Conservation (phyloP, 257 asterid genomes). For the Agastache rugosa region DNA sequence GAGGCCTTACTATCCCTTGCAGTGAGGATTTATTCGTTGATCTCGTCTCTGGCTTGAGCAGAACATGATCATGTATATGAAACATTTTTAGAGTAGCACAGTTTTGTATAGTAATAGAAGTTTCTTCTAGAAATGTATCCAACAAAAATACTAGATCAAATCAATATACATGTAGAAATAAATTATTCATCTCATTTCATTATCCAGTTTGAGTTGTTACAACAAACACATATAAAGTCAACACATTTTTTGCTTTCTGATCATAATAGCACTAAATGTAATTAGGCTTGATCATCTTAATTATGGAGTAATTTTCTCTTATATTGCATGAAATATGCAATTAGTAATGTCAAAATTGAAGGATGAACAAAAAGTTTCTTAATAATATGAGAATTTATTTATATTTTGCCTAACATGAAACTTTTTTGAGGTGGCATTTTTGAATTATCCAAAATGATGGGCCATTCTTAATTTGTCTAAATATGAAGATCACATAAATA, state of each 20-base stretch:
- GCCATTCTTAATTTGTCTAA: neutral
- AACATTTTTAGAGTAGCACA: neutral
- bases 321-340: no score
- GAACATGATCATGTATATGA: slow-evolving; percentile 1
- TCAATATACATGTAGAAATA: neutral
- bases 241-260: neutral
- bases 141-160: neutral
- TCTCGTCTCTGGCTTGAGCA: slow-evolving; percentile 28
- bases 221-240: no score
- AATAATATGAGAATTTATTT: no score
- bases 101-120: neutral
- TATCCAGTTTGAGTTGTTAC: neutral
- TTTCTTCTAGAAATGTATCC: no score
- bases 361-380: no score
- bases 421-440: neutral
- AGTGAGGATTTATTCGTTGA: slow-evolving; percentile 17
- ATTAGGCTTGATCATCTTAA: no score
- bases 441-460: neutral
- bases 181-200: neutral
- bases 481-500: neutral
- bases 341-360: no score
- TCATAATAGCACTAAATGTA: no score
- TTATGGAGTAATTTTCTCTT: no score
- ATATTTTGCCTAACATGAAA: no score
- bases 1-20: slow-evolving; percentile 35